Conservation (phyloP, 805 yeast genomes). For the Nakazawaea wickerhamii region DNA sequence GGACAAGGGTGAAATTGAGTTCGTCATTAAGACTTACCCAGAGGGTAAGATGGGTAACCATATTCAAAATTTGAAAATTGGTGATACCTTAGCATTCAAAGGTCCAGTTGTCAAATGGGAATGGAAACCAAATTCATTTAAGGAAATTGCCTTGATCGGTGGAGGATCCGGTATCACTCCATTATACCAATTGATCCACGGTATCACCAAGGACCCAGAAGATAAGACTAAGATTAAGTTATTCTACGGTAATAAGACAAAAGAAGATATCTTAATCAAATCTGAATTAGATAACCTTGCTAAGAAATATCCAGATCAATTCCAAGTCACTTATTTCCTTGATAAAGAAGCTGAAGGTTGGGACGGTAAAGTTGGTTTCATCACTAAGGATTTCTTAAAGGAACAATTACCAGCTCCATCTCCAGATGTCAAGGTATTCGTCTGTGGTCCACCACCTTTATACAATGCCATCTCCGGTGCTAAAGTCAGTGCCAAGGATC, state of each 20-base stretch:
- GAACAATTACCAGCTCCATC: slow-evolving; percentile 59
- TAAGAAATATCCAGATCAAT: slow-evolving; percentile 66
- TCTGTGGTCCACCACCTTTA: slow-evolving; percentile 95
- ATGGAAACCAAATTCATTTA: slow-evolving; percentile 82
- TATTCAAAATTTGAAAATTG: slow-evolving; percentile 60
- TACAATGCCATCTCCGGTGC: slow-evolving; percentile 90
- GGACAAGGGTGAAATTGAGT: slow-evolving; percentile 67
- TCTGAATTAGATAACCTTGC: slow-evolving; percentile 69
- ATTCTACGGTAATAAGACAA: slow-evolving; percentile 73
- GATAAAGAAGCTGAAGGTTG: slow-evolving; percentile 52
- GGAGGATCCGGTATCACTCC: slow-evolving; percentile 99
- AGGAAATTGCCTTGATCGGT: slow-evolving; percentile 77
- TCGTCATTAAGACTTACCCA: slow-evolving; percentile 80
- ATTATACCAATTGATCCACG: slow-evolving; percentile 78
- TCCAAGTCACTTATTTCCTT: slow-evolving; percentile 73
- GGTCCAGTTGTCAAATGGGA: slow-evolving; percentile 93
- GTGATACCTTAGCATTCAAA: slow-evolving; percentile 84
- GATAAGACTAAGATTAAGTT: slow-evolving; percentile 88
- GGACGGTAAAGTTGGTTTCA: slow-evolving; percentile 66
- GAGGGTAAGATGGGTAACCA: slow-evolving; percentile 81
- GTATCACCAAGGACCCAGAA: slow-evolving; percentile 68
- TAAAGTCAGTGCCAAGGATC: slow-evolving; percentile 85
- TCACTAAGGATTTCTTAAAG: slow-evolving; percentile 67
- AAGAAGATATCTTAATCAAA: slow-evolving; percentile 77
- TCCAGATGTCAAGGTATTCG: slow-evolving; percentile 64